These are phyloP conservation scores for Zygosaccharomyces gambellarensis DNA, from an alignment of 805 yeast species.

Conservation along the genomic window DNA sequence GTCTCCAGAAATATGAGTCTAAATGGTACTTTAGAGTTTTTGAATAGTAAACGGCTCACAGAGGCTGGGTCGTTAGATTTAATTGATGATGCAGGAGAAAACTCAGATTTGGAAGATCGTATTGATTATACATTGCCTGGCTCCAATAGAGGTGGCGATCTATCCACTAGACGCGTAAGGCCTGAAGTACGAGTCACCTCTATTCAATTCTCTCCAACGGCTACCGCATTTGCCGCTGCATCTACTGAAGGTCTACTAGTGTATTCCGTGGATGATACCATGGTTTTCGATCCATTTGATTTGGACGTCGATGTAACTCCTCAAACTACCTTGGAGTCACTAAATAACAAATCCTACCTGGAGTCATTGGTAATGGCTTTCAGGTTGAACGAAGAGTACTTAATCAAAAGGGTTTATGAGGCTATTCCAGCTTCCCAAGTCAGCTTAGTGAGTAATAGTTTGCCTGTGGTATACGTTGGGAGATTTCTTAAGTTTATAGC, in stretches of 20 bases:
- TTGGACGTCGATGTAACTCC: conserved; percentile 91
- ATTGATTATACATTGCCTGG: conserved; percentile 79
- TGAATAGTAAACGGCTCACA: conserved; percentile 79
- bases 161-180: conserved; percentile 65
- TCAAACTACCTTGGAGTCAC: conserved; percentile 56
- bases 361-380: conserved; percentile 88
- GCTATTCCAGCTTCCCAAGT: conserved; percentile 67
- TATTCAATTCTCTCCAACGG: conserved; percentile 82
- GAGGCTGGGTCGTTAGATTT: conserved; percentile 82
- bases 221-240: conserved; percentile 87
- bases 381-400: conserved; percentile 75
- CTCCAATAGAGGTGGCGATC: conserved; percentile 71
- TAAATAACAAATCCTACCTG: conserved; percentile 54
- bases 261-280: conserved; percentile 69
- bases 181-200: conserved; percentile 82
- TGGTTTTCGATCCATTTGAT: conserved; percentile 90
- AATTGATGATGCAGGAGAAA: conserved; percentile 81
- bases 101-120: conserved; percentile 79
- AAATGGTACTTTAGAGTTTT: conserved; percentile 75
- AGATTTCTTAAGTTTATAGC: conserved; percentile 68
- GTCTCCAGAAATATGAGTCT: conserved; percentile 87
- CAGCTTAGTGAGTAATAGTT: conserved; percentile 54
- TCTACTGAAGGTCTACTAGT: conserved; percentile 89
- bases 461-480: conserved; percentile 74
- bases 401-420: conserved; percentile 72